Percentiles rank a stretch among this genome's conserved stretches.
Conservation (phyloP, 163 green algal genomes). For the Chlorella variabilis region DNA sequence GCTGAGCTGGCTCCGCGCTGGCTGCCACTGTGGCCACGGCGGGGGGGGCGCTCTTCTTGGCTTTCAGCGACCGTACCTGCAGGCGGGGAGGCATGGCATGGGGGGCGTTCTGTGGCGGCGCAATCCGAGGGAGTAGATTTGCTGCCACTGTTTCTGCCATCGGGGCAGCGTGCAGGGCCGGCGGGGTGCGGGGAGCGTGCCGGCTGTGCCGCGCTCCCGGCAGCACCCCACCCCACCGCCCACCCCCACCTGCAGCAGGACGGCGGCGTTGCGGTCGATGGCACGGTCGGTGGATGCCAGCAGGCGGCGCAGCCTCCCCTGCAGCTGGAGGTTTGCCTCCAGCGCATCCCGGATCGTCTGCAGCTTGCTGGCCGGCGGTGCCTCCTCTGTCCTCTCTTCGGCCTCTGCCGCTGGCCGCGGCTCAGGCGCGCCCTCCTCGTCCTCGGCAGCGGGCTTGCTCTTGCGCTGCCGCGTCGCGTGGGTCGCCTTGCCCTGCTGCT, state of each 20-base stretch:
- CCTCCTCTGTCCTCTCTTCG: not conserved
- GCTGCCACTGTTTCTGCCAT: too few relatives aligned
- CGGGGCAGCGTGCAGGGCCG: too few relatives aligned
- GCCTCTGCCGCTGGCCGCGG: not conserved
- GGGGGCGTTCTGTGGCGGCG: too few relatives aligned
- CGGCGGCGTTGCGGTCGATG: constrained; percentile 8
- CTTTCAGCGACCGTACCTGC: constrained; percentile 1
- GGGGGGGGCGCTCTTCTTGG: constrained; percentile 1
- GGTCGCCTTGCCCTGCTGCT: constrained; percentile 3
- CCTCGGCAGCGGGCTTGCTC: not conserved
- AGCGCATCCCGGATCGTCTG: constrained; percentile 12
- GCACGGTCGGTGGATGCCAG: constrained; percentile 22
- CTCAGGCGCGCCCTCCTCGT: not conserved
- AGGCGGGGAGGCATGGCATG: not conserved
- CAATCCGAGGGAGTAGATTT: too few relatives aligned
- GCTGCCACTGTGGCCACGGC: not conserved
- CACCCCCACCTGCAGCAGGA: constrained; percentile 5
- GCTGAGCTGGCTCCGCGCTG: not conserved
- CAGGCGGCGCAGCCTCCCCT: constrained; percentile 30
- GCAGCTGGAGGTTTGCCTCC: constrained; percentile 31
- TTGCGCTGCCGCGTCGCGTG: not conserved
- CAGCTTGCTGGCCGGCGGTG: not conserved
- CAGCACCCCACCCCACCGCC: too few relatives aligned
- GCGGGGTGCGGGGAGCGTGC: too few relatives aligned
- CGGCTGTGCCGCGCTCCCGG: too few relatives aligned